Conservation (phyloP, 345 rosid genomes). For the Eucalyptus victrix region DNA sequence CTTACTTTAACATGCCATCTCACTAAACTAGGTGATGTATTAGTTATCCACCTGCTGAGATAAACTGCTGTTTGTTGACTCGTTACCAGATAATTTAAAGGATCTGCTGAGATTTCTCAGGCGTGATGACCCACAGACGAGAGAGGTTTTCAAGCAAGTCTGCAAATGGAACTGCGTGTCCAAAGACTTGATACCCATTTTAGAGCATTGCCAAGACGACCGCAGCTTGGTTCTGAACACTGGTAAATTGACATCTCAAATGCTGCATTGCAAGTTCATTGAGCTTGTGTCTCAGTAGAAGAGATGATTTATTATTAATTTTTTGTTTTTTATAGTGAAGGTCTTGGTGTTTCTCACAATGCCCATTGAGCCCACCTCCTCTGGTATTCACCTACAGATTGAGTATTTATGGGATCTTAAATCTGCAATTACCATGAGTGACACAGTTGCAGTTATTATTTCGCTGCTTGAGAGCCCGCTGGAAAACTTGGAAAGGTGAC, state of each 20-base stretch:
- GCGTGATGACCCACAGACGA: conserved; percentile 75
- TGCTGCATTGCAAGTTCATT: neutral
- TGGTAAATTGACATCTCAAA: conserved; percentile 16
- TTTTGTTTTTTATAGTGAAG: conserved; percentile 46
- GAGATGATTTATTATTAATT: neutral
- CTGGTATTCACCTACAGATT: conserved; percentile 57
- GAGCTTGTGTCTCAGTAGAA: neutral
- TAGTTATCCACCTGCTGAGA: neutral
- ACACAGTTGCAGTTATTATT: conserved; percentile 52
- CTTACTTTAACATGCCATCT: neutral
- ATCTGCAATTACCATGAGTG: conserved; percentile 58
- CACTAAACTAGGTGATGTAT: neutral
- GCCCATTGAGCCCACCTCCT: conserved; percentile 79
- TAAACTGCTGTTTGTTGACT: neutral
- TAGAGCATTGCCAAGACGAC: conserved; percentile 56
- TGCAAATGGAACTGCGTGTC: conserved; percentile 78
- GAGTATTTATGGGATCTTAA: conserved; percentile 84
- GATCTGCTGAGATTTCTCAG: conserved; percentile 75
- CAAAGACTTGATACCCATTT: conserved; percentile 79
- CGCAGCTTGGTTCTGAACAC: conserved; percentile 59
- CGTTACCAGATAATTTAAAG: conserved; percentile 47
- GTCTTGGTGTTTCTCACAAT: conserved; percentile 83
- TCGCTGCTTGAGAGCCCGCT: conserved; percentile 76
- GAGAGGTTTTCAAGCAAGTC: conserved; percentile 81
- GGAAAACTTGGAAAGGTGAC: conserved; percentile 64